These are phyloP conservation scores for Phylloboletellus chloephorus DNA, from an alignment of 1,284 basidiomycete genomes.

Conservation along the genomic window DNA sequence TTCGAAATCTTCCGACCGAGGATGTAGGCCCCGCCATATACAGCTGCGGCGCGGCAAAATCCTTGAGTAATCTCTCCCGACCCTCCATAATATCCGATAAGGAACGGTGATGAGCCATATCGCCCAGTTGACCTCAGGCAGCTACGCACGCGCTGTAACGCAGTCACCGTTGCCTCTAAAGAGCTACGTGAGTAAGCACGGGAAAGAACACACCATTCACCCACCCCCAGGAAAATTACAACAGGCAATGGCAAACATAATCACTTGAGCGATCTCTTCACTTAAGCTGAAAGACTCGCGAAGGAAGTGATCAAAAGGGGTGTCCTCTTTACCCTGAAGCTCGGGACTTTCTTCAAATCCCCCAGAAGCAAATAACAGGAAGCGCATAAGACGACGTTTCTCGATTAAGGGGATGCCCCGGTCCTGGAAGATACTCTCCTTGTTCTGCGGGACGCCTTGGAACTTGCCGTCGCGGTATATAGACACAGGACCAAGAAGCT, in stretches of 20 bases:
- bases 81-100: slow-evolving; percentile 93
- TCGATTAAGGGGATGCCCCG: slow-evolving; percentile 74
- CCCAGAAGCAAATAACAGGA: slow-evolving; percentile 75
- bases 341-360: slow-evolving; percentile 67
- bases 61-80: slow-evolving; percentile 90
- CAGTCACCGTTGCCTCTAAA: slow-evolving; percentile 59
- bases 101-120: slow-evolving; percentile 87
- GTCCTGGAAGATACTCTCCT: slow-evolving; percentile 92
- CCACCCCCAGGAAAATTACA: slow-evolving; percentile 52
- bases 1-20: slow-evolving; percentile 57
- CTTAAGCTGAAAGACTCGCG: slow-evolving; percentile 58
- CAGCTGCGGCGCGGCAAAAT: slow-evolving; percentile 86
- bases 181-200: slow-evolving; percentile 4
- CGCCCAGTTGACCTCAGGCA: slow-evolving; percentile 81
- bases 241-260: slow-evolving; percentile 71
- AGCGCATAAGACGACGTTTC: slow-evolving; percentile 91
- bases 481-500: slow-evolving; percentile 73
- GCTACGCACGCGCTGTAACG: slow-evolving; percentile 60
- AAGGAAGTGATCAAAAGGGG: slow-evolving; percentile 60
- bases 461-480: slow-evolving; percentile 51
- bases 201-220: slow-evolving; percentile 8
- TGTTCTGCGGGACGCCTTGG: slow-evolving; percentile 79
- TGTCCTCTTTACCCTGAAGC: slow-evolving; percentile 50
- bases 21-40: slow-evolving; percentile 81
- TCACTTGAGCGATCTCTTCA: slow-evolving; percentile 50